Evolutionary conservation across 2,329 filamentous ascomycete genomes (phyloP).

Genomic region (Pseudogymnoascus sp.): DNA sequence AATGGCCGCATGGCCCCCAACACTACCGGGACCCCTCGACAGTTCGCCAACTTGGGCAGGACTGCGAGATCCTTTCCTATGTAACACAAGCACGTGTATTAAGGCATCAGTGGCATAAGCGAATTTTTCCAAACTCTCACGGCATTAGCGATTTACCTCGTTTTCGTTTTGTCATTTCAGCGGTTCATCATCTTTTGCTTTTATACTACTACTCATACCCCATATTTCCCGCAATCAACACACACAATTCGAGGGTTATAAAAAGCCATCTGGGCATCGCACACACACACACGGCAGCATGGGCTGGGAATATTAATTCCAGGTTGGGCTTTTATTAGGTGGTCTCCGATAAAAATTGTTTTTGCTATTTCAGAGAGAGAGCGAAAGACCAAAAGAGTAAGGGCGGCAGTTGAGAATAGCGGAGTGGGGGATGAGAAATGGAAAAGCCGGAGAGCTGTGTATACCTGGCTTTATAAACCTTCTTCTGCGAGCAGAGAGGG

Average conservation of each 20-base stretch:
- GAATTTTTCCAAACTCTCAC: slow-evolving; percentile 30
- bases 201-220: not conserved
- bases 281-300: not conserved
- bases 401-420: not conserved
- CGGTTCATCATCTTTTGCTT: slow-evolving; percentile 11
- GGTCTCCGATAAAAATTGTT: slow-evolving; percentile 5
- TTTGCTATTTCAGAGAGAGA: not conserved
- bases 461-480: not conserved
- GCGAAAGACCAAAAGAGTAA: slow-evolving; percentile 2
- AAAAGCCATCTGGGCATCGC: slow-evolving; percentile 4
- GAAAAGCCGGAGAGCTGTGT: not conserved
- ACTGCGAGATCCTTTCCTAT: slow-evolving; percentile 18
- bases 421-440: not conserved
- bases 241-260: not conserved
- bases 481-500: slow-evolving; percentile 2
- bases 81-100: slow-evolving; percentile 24
- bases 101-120: slow-evolving; percentile 11
- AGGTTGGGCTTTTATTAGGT: not conserved
- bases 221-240: not conserved
- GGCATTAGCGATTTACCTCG: slow-evolving; percentile 39
- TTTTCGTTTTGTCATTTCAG: slow-evolving; percentile 25
- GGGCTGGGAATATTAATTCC: not conserved
- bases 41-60: slow-evolving; percentile 9
- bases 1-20: not conserved
- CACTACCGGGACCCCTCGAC: slow-evolving; percentile 2